A percentile compares a stretch with the other conserved stretches of the same genome.
Evolutionary conservation across 257 asterid genomes (phyloP).

Genomic region (Anisodus tanguticus): DNA sequence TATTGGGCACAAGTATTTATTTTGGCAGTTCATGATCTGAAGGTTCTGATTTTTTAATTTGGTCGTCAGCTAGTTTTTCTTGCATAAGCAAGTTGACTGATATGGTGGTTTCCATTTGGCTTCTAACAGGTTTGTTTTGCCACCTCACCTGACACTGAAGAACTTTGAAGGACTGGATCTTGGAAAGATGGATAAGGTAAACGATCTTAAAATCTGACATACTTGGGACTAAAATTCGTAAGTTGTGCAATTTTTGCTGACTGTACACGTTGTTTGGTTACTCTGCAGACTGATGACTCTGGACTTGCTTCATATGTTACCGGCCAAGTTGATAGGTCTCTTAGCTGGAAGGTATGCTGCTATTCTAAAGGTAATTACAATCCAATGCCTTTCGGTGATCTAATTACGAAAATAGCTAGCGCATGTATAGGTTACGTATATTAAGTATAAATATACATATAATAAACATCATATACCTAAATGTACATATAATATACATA

Average conservation of each 20-base stretch:
- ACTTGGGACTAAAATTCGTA: neutral
- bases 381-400: too few relatives aligned
- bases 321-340: slow-evolving; percentile 65
- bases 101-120: slow-evolving; percentile 21
- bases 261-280: slow-evolving; percentile 29
- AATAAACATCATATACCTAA: too few relatives aligned
- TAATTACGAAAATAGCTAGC: too few relatives aligned
- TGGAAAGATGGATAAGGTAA: slow-evolving; percentile 63
- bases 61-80: neutral
- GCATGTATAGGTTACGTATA: too few relatives aligned
- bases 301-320: slow-evolving; percentile 77
- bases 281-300: slow-evolving; percentile 66
- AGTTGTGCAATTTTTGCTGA: slow-evolving; percentile 19
- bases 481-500: too few relatives aligned
- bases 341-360: slow-evolving; percentile 74
- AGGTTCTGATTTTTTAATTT: neutral
- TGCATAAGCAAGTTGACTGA: neutral
- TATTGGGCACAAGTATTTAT: slow-evolving; percentile 29
- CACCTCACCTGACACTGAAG: slow-evolving; percentile 68
- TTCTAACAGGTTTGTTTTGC: slow-evolving; percentile 65
- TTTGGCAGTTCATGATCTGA: neutral
- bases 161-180: slow-evolving; percentile 70
- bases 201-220: neutral
- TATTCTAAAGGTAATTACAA: too few relatives aligned
- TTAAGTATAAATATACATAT: too few relatives aligned